Base-by-base conservation (phyloP, 2,329 filamentous ascomycete genomes). In the Sporothrix luriei region DNA sequence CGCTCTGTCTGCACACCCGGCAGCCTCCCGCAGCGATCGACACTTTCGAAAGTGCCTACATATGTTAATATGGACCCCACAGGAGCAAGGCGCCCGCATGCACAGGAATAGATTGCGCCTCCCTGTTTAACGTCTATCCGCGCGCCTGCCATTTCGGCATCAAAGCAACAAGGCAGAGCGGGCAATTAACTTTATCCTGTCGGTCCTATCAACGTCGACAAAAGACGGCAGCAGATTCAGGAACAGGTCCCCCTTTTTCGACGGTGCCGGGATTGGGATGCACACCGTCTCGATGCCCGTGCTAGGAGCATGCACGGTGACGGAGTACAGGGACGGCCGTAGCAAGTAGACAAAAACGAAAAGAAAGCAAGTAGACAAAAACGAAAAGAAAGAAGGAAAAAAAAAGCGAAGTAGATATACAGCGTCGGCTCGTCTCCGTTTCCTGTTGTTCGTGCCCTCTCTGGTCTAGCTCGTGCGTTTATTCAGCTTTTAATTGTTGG, bases 21-120 rank as follows among this genome's bases (percentile, higher is more conserved):
- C 21, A 61, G 57, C 57, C n/a, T 61, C 21, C 57, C 57, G 57
- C 21, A 43, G 13, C 10, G 57, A 61, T 61, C 57, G 38, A 59
- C 57, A 61, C 29, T 38, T 19, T 57, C 26, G 21, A 48, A 48
- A 16, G 43, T 48, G 43, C 43, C 43, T 48, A 48, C 16, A 33
- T 33, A 33, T 33, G 29, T 59, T 61, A 10, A 62, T 62, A 13
- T 46, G 14, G 21, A 46, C 38, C 38, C 13, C 40, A 59, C 33
- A 62, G 43, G 43, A 49, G 26, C 55, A 61, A n/a, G 16, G 33
- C 24, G 13, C 61, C 24, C 10, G 16, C 61, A 49, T 64, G 16
- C 43, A 49, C 14, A 64, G 16, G 14, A 26, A 49, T 64, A 64
- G 16, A 64, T 64, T 64, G 59, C 19, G 14, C 26, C 21, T 61